Evolutionary conservation across 306 rosid species (phyloP), one percentile per base, ranked within the genome.

Genomic region (Corylus americana): DNA sequence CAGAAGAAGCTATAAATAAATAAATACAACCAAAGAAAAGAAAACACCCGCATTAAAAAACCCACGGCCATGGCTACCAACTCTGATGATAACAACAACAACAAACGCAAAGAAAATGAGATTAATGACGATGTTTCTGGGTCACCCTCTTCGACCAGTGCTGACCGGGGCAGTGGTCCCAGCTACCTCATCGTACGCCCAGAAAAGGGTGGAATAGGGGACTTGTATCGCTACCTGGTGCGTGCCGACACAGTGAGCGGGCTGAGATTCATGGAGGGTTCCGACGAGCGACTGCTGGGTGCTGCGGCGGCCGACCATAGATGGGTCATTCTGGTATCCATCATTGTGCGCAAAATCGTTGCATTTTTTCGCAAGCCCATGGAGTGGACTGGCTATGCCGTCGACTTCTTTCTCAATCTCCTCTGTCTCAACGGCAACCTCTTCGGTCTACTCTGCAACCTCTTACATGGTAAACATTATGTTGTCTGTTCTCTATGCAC

Each of bases 391-490:
- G 98, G 98, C 75, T 74, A 27, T 82, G 53, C 79, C 29, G 86
- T 91, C 13, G 98, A 93, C 9, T 87, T 90, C 86, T 55, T 84
- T 55, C 90, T 93, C 77, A 93, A 91, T 80, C 92, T 93, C 73
- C 85, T 93, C 75, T 91, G 80, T 54, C 84, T 62, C 57, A 93
- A 93, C 78, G 87, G 83, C 42, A 61, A 74, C 78, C 74, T 88
- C 64, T 18, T 69, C 66, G 89, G 92, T 79, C 81, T 93, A 27
- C 74, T 93, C 74, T 81, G 5, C 81, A 85, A 90, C 79, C 16
- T 87, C 11, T 8, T 90, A 4, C 92, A 44, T 20, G 97, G 97
- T 91, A 71, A 63, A 0, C 9, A 55, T 7, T 8, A 57, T 9
- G 3, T 3, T 58, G 35, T 3, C 27, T 58, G 0, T n/a, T 58